Conservation (phyloP, 441 rosid species). For the Biscutella auriculata region DNA sequence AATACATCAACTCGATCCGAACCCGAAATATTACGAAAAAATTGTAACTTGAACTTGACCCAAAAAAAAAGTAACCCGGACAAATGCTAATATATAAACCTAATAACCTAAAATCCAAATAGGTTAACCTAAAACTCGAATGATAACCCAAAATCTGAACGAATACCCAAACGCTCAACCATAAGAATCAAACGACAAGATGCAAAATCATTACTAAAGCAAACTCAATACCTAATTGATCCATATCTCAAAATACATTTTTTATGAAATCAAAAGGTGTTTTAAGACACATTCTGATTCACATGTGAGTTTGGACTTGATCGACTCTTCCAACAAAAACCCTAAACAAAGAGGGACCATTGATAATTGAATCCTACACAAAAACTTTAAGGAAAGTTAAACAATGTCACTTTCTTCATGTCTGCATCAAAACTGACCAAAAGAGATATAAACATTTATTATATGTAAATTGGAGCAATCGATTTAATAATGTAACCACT, state of each 20-base stretch:
- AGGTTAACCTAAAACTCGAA: too few species aligned
- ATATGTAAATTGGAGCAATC: slow-evolving; percentile 1
- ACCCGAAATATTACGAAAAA: too few species aligned
- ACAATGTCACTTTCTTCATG: slow-evolving; percentile 18
- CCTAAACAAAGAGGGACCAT: slow-evolving; percentile 7
- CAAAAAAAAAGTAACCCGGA: not conserved
- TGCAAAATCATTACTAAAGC: slow-evolving; percentile 15
- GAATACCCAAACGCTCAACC: too few species aligned
- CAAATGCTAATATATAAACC: too few species aligned
- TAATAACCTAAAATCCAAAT: too few species aligned
- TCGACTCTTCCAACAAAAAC: slow-evolving; percentile 8
- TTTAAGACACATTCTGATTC: slow-evolving; percentile 14
- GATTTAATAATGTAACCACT: slow-evolving; percentile 14
- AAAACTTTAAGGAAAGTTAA: slow-evolving; percentile 16
- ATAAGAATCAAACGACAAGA: too few species aligned
- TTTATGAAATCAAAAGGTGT: slow-evolving; percentile 15
- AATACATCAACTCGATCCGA: too few species aligned
- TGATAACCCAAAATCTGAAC: too few species aligned
- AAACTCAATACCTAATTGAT: slow-evolving; percentile 13
- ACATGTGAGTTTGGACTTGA: slow-evolving; percentile 16
- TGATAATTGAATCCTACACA: slow-evolving; percentile 10
- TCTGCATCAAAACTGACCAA: slow-evolving; percentile 21
- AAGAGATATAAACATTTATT: slow-evolving; percentile 10
- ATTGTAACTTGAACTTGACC: too few species aligned
- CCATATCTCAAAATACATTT: not conserved